Percentiles rank a stretch among this genome's conserved stretches.
Conservation (phyloP, 176 grass and related monocot genomes). For the Luzula sylvatica region DNA sequence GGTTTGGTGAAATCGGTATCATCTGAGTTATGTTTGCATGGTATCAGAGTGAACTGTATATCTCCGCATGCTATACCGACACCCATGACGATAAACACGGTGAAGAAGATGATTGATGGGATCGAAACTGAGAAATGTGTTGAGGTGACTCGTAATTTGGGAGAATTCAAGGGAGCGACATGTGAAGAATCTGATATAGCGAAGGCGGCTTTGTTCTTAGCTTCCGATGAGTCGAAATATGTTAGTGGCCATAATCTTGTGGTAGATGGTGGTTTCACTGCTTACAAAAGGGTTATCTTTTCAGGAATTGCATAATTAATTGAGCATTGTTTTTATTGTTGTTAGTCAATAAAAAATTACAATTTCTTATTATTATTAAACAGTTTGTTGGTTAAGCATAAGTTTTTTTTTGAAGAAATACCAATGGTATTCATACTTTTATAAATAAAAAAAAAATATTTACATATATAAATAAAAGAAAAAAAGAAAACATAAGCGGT, state of each 20-base stretch:
- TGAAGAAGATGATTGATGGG: neutral
- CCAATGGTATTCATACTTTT: too few relatives aligned
- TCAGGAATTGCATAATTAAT: neutral
- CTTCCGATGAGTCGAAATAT: constrained; percentile 55
- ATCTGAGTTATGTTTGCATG: constrained; percentile 29
- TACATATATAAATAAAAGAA: too few relatives aligned
- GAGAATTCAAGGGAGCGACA: constrained; percentile 32
- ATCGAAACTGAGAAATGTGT: neutral
- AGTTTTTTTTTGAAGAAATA: too few relatives aligned
- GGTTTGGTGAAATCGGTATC: constrained; percentile 28
- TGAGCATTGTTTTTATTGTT: too few relatives aligned
- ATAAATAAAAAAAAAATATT: too few relatives aligned
- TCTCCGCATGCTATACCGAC: constrained; percentile 41
- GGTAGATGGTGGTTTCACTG: constrained; percentile 44
- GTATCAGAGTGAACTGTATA: constrained; percentile 59
- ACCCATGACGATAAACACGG: neutral
- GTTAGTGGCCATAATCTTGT: constrained; percentile 52
- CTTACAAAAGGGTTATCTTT: constrained; percentile 2
- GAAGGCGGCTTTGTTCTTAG: constrained; percentile 38
- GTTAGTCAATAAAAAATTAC: too few relatives aligned
- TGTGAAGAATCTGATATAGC: constrained; percentile 38
- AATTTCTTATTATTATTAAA: too few relatives aligned
- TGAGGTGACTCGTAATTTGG: neutral
- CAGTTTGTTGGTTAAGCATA: too few relatives aligned
- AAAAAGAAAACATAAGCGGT: too few relatives aligned